These are phyloP conservation scores for Hypocrella siamensis DNA, from an alignment of 2,329 filamentous ascomycete species.

Conservation along the genomic window DNA sequence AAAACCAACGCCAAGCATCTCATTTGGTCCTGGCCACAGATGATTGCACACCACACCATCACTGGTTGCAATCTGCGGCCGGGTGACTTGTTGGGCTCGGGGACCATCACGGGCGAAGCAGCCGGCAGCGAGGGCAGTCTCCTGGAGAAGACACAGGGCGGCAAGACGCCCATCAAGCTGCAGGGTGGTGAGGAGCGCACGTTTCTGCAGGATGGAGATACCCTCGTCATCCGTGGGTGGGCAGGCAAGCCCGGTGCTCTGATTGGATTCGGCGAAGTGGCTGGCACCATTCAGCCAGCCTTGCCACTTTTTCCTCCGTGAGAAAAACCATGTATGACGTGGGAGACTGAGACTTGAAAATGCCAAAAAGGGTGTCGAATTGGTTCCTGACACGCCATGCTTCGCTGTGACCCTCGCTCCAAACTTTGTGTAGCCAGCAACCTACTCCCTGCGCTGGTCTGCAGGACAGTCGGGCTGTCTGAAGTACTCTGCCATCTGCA, in stretches of 20 bases:
- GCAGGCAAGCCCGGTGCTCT: constrained; percentile 49
- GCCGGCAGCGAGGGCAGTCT: constrained; percentile 51
- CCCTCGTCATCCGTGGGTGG: constrained; percentile 47
- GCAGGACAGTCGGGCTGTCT: constrained; percentile 32
- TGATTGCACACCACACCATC: constrained; percentile 68
- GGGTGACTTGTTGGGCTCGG: constrained; percentile 63
- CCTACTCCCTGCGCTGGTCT: constrained; percentile 10
- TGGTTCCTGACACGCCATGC: no score
- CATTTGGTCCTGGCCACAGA: constrained; percentile 70
- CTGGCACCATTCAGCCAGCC: constrained; percentile 37
- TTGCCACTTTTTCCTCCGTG: constrained; percentile 13
- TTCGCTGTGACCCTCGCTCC: neutral
- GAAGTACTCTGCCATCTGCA: constrained; percentile 36
- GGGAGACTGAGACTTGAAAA: neutral
- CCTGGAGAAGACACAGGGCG: constrained; percentile 55
- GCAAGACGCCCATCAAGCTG: constrained; percentile 47
- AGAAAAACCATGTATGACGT: neutral
- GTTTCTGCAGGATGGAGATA: constrained; percentile 64
- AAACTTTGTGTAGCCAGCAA: no score
- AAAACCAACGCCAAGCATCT: constrained; percentile 28
- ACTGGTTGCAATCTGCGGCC: constrained; percentile 60
- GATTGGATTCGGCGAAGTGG: constrained; percentile 64
- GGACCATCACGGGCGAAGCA: constrained; percentile 56
- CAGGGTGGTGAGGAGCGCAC: constrained; percentile 49
- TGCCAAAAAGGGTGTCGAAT: no score